These are phyloP conservation scores for Sarocladium strictum DNA, from an alignment of 2,329 filamentous ascomycete genomes.

Conservation along the genomic window DNA sequence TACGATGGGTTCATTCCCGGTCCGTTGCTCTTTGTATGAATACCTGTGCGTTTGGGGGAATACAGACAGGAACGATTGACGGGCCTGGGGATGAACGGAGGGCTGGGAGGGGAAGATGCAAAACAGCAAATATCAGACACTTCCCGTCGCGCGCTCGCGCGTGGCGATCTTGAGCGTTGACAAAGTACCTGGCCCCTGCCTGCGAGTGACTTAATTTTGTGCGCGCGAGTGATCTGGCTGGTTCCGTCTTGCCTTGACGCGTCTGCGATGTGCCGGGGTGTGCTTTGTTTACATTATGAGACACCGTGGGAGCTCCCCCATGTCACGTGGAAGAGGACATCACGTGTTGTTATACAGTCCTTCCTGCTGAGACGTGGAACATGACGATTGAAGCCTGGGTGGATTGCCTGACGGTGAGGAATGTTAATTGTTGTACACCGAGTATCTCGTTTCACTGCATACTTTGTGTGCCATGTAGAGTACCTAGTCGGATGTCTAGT, in stretches of 20 bases:
- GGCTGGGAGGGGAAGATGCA: conserved; percentile 2
- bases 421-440: too few species aligned
- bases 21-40: conserved; percentile 4
- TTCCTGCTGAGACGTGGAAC: too few species aligned
- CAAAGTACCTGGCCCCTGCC: too few species aligned
- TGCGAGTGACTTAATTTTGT: neutral
- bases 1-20: conserved; percentile 7
- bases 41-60: neutral
- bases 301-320: neutral
- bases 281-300: conserved; percentile 1
- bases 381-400: too few species aligned
- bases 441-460: too few species aligned
- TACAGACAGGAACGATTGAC: neutral
- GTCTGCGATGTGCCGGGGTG: neutral
- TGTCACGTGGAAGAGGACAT: neutral
- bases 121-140: conserved; percentile 7
- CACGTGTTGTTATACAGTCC: neutral
- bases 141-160: neutral
- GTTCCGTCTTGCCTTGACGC: neutral
- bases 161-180: neutral
- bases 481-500: too few species aligned
- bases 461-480: too few species aligned
- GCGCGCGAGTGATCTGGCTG: neutral
- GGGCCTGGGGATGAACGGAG: conserved; percentile 5
- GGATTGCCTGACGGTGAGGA: too few species aligned